Evolutionary conservation across 805 yeast genomes (phyloP).

Genomic region (Pichia sporocuriosa): DNA sequence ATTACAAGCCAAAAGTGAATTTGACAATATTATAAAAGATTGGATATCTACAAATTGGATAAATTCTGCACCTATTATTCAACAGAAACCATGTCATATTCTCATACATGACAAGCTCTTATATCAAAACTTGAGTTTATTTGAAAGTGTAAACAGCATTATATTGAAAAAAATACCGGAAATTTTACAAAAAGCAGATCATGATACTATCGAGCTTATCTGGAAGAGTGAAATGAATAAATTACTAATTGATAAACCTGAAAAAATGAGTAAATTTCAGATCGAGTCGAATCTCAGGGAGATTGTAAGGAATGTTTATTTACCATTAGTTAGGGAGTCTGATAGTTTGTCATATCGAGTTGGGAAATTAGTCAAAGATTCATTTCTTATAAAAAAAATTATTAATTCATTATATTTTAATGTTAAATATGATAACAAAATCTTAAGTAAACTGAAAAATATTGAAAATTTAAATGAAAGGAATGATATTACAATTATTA

Average conservation of each 20-base stretch:
- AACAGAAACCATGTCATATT: slow-evolving; percentile 18
- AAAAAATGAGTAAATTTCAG: background rate
- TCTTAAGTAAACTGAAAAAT: slow-evolving; percentile 11
- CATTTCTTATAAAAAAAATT: slow-evolving; percentile 10
- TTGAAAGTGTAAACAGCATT: slow-evolving; percentile 14
- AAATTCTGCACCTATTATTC: slow-evolving; percentile 12
- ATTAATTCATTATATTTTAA: slow-evolving; percentile 1
- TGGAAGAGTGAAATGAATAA: slow-evolving; percentile 20
- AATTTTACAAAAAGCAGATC: background rate
- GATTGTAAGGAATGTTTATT: slow-evolving; percentile 17
- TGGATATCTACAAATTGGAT: slow-evolving; percentile 22
- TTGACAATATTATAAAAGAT: slow-evolving; percentile 20
- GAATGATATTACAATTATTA: slow-evolving; percentile 19
- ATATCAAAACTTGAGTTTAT: slow-evolving; percentile 15
- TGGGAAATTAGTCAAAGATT: slow-evolving; percentile 6
- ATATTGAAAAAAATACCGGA: slow-evolving; percentile 9
- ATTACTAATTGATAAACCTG: slow-evolving; percentile 1
- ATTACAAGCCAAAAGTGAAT: slow-evolving; percentile 14
- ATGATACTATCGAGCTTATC: background rate
- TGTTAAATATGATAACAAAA: slow-evolving; percentile 7
- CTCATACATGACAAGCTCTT: slow-evolving; percentile 25
- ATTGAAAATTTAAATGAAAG: slow-evolving; percentile 16
- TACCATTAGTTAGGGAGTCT: slow-evolving; percentile 14
- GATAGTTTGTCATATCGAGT: slow-evolving; percentile 5
- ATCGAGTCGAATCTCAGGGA: slow-evolving; percentile 14